phyloP scores from a whole-genome alignment of 2,329 filamentous ascomycete genomes.

The Colletotrichum lindemuthianum region DNA sequence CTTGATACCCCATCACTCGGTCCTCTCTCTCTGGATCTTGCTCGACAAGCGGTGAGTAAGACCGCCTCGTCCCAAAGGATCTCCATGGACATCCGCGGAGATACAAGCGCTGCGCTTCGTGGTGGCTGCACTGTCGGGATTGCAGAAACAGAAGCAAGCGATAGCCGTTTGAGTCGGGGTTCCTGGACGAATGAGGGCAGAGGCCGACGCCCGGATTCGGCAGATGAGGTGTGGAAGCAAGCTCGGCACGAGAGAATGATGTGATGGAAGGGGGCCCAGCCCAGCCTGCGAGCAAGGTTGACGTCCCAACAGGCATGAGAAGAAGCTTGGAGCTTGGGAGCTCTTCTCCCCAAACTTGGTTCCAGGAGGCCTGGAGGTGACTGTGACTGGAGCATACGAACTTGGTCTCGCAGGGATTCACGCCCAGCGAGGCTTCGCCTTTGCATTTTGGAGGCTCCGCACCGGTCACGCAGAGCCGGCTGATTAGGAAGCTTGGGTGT shows the following conservation, averaged over 20 bases:
- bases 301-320: background rate
- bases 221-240: conserved; percentile 21
- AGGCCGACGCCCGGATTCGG: background rate
- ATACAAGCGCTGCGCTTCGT: too few species aligned
- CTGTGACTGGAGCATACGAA: too few species aligned
- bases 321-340: background rate
- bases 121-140: too few species aligned
- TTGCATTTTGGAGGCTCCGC: conserved; percentile 19
- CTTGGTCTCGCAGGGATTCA: conserved; percentile 14
- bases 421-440: background rate
- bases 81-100: background rate
- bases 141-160: too few species aligned
- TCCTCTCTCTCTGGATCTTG: too few species aligned
- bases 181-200: too few species aligned
- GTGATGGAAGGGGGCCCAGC: background rate
- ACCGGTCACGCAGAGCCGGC: conserved; percentile 24
- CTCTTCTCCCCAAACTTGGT: background rate
- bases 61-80: conserved; percentile 2
- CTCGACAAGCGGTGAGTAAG: background rate
- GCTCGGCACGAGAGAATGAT: conserved; percentile 18
- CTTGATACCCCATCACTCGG: too few species aligned
- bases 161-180: too few species aligned
- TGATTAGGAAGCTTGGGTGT: background rate
- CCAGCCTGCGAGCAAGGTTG: background rate
- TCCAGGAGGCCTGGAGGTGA: conserved; percentile 4